These are phyloP conservation scores for Inonotus obliquus DNA, from an alignment of 1,284 basidiomycete species.

Conservation along the genomic window DNA sequence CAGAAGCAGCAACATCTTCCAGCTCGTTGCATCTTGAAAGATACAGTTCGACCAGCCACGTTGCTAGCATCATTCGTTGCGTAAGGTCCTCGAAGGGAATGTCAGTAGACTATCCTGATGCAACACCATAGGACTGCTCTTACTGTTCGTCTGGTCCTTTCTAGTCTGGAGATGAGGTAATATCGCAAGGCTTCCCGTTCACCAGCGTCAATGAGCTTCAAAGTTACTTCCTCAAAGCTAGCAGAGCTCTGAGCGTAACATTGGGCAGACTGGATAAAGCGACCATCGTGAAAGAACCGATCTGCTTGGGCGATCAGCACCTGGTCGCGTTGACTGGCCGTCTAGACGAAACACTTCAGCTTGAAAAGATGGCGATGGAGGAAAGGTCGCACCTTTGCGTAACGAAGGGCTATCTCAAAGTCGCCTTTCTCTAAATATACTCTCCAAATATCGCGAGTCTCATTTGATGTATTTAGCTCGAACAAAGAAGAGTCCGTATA, in stretches of 20 bases:
- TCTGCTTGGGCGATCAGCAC: slow-evolving; percentile 85
- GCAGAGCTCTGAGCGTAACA: slow-evolving; percentile 87
- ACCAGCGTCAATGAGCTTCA: slow-evolving; percentile 86
- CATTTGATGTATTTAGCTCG: slow-evolving; percentile 83
- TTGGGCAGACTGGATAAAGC: slow-evolving; percentile 89
- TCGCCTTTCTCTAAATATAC: slow-evolving; percentile 80
- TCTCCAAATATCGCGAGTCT: slow-evolving; percentile 94
- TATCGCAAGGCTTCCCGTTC: slow-evolving; percentile 92
- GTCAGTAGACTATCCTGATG: background rate
- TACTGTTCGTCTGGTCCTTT: slow-evolving; percentile 76
- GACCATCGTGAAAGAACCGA: slow-evolving; percentile 75
- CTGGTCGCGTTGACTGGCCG: slow-evolving; percentile 78
- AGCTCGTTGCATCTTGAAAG: slow-evolving; percentile 95
- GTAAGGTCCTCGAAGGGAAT: slow-evolving; percentile 65
- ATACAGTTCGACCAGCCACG: slow-evolving; percentile 98
- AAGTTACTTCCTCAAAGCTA: slow-evolving; percentile 88
- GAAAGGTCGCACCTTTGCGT: slow-evolving; percentile 63
- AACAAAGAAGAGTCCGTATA: slow-evolving; percentile 89
- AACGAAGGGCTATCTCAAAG: slow-evolving; percentile 75
- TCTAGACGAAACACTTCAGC: slow-evolving; percentile 39
- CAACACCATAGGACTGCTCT: slow-evolving; percentile 24
- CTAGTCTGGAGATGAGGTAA: slow-evolving; percentile 86
- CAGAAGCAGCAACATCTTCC: slow-evolving; percentile 85
- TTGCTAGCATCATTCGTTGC: slow-evolving; percentile 96
- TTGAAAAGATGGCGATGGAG: background rate